These are phyloP conservation scores for Hortaea werneckii DNA, from an alignment of 2,329 filamentous ascomycete genomes.

Conservation along the genomic window DNA sequence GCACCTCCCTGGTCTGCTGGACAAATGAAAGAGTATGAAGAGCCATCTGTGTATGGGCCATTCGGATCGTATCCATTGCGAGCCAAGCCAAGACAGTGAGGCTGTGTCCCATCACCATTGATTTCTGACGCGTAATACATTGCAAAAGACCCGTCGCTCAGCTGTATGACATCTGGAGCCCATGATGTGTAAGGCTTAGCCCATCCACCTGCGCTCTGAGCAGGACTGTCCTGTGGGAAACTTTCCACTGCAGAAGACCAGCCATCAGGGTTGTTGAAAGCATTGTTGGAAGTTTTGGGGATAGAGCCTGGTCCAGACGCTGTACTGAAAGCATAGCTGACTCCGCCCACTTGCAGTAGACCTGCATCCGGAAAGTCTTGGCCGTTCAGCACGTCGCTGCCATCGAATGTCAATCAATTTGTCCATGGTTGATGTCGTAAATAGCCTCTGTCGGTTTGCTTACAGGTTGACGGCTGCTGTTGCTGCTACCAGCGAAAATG, in stretches of 20 bases:
- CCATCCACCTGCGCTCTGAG: neutral
- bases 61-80: neutral
- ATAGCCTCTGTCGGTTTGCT: too few species aligned
- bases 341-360: neutral
- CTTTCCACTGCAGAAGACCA: constrained; percentile 25
- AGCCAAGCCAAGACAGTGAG: neutral
- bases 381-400: neutral
- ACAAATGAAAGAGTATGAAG: neutral
- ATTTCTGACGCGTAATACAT: neutral
- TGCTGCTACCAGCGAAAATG: neutral
- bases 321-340: neutral
- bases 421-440: too few species aligned
- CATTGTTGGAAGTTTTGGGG: constrained; percentile 32
- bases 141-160: neutral
- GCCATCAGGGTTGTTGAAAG: constrained; percentile 38
- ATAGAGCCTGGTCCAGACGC: neutral
- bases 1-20: neutral
- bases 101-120: neutral
- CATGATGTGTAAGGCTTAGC: neutral
- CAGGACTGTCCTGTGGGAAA: neutral
- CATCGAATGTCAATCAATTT: too few species aligned
- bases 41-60: neutral
- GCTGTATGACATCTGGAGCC: neutral
- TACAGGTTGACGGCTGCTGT: neutral
- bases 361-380: neutral